Percentiles rank a stretch among this genome's conserved stretches.
Evolutionary conservation across 176 grass and related monocot genomes (phyloP).

Genomic region (Rhynchospora pubera): DNA sequence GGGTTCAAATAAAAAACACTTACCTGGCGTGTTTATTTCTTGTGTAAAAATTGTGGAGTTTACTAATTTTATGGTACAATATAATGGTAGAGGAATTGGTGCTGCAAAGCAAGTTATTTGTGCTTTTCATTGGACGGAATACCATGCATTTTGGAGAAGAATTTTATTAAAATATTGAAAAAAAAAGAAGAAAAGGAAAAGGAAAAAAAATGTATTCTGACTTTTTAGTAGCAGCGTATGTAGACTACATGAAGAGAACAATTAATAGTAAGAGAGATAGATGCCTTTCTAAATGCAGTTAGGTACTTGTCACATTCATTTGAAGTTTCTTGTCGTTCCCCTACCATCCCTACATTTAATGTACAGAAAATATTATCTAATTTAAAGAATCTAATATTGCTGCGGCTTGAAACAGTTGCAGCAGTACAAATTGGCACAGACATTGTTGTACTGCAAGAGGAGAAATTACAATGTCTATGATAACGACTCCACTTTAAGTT

Average conservation of each 20-base stretch:
- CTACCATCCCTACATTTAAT: background rate
- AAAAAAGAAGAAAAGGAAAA: background rate
- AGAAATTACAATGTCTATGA: background rate
- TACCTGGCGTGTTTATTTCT: background rate
- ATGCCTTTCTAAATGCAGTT: background rate
- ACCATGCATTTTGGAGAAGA: background rate
- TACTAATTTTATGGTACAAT: background rate
- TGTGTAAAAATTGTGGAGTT: background rate
- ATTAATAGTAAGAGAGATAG: background rate
- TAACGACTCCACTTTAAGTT: background rate
- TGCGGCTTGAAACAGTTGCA: slow-evolving; percentile 4
- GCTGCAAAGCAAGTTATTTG: too few relatives aligned
- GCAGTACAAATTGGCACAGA: slow-evolving; percentile 11
- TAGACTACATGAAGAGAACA: background rate
- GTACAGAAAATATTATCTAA: background rate
- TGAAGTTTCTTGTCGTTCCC: background rate
- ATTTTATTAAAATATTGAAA: background rate
- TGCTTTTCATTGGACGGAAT: background rate
- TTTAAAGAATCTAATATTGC: background rate
- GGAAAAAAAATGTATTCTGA: background rate
- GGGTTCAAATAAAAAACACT: background rate
- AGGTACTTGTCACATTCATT: slow-evolving; percentile 16
- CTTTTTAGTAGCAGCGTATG: background rate
- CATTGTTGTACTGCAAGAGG: slow-evolving; percentile 10
- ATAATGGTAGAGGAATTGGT: background rate